These are phyloP conservation scores for Amanita polypyramis DNA, from an alignment of 768 basidiomycete genomes.

Conservation along the genomic window DNA sequence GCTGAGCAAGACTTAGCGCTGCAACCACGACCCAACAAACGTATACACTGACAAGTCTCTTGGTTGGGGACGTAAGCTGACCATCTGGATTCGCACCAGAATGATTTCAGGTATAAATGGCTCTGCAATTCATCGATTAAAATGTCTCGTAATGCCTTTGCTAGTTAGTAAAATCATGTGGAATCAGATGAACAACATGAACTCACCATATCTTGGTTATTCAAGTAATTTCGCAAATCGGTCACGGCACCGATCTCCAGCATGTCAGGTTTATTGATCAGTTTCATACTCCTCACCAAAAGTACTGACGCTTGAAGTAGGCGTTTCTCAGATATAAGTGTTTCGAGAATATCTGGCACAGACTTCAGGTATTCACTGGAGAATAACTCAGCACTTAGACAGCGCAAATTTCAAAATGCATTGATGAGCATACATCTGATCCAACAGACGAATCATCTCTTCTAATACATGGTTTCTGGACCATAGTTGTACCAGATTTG, in stretches of 20 bases:
- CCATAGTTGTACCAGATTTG: constrained; percentile 87
- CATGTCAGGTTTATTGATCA: constrained; percentile 88
- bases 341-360: constrained; percentile 87
- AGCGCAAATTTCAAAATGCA: not conserved
- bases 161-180: constrained; percentile 4
- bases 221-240: constrained; percentile 78
- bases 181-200: not conserved
- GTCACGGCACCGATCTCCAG: constrained; percentile 90
- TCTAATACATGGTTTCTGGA: constrained; percentile 82
- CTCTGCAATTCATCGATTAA: constrained; percentile 91
- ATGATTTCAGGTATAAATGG: constrained; percentile 94
- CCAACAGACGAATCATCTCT: constrained; percentile 91
- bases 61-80: constrained; percentile 74
- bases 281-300: constrained; percentile 79
- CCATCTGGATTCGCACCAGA: constrained; percentile 95
- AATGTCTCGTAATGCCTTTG: constrained; percentile 82
- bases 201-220: constrained; percentile 74
- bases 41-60: constrained; percentile 45
- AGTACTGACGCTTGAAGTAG: constrained; percentile 82
- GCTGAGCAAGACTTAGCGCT: constrained; percentile 29
- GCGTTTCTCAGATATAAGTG: constrained; percentile 91
- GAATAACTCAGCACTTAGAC: constrained; percentile 14
- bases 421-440: constrained; percentile 67
- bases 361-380: constrained; percentile 79
- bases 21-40: not conserved